Evolutionary conservation across 208 protist species (phyloP), one percentile per base, ranked within the genome.

Genomic region (Herpetomonas samuelpessoai): DNA sequence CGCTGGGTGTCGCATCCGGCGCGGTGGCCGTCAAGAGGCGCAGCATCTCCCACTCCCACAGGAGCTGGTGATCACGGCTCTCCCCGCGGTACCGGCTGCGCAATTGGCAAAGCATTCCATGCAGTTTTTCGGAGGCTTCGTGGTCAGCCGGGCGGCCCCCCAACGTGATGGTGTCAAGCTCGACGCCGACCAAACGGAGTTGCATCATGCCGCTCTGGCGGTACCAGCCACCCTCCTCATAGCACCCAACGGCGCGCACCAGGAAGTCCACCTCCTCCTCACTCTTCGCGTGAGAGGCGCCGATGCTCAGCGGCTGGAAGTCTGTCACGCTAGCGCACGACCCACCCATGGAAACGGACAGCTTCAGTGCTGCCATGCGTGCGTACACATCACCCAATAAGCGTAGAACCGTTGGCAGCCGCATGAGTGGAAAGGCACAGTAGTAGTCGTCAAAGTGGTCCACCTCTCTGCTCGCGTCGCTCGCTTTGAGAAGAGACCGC

Each of bases 341-440:
- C 56, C 38, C 58, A 6, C 28, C 39, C 9, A 22, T 38, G 7
- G 49, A 26, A 22, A 54, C 49, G 24, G 51, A 39, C 26, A 66
- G 60, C 55, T 88, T 84, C 6, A 81, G 57, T 12, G 64, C 51
- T 39, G 83, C 73, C 66, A 91, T 74, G 55, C 78, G 79, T 38
- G 64, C 53, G 65, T 83, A 89, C 10, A 82, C 74, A 24, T 88
- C 74, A 0, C 87, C 87, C 10, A 91, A 68, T 2, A 79, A 56
- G 18, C 57, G 52, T 39, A 73, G 57, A 4, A 89, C 76, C 27
- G 86, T 76, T 0, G 48, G 61, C 44, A 73, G 49, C 44, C 57
- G 65, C n/a, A 91, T 47, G 14, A 72, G 51, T 12, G 55, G 47
- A 24, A 62, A 64, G 16, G 68, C 57, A 28, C 53, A 61, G 49